phyloP scores from a whole-genome alignment of 2,329 filamentous ascomycete genomes.

The Apiospora aurea region DNA sequence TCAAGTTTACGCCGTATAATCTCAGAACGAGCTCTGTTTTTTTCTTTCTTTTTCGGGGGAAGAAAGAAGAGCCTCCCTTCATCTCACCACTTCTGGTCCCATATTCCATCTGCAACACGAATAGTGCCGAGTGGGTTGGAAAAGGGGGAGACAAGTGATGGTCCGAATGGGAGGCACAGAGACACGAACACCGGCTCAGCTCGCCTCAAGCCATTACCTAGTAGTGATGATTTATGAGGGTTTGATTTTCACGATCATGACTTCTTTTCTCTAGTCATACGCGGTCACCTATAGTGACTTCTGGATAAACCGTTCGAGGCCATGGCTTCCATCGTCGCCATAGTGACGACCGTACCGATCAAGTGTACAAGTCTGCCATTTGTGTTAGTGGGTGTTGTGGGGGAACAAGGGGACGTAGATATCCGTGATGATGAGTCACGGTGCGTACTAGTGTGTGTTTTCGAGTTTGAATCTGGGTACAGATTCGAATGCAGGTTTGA shows the following conservation, averaged over 20 bases:
- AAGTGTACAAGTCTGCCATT: slow-evolving; percentile 11
- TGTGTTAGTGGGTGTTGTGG: slow-evolving; percentile 15
- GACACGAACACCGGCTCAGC: slow-evolving; percentile 47
- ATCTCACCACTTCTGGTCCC: not conserved
- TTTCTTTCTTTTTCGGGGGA: not conserved
- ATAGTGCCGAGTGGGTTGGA: not conserved
- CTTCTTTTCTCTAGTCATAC: slow-evolving; percentile 19
- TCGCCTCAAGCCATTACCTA: slow-evolving; percentile 45
- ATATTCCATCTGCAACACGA: not conserved
- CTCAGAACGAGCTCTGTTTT: slow-evolving; percentile 62
- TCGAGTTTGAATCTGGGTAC: not conserved
- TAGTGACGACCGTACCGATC: slow-evolving; percentile 27
- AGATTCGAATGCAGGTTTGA: not conserved
- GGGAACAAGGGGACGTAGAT: slow-evolving; percentile 4
- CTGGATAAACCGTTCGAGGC: slow-evolving; percentile 28
- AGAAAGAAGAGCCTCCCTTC: slow-evolving; percentile 13
- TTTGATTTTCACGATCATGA: slow-evolving; percentile 19
- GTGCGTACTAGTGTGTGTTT: slow-evolving; percentile 22
- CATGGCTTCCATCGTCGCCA: slow-evolving; percentile 26
- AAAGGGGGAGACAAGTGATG: not conserved
- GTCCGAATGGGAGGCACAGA: slow-evolving; percentile 31
- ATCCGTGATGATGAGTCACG: slow-evolving; percentile 22
- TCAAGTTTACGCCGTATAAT: slow-evolving; percentile 96
- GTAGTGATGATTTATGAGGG: slow-evolving; percentile 33
- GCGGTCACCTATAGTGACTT: slow-evolving; percentile 17